Base-by-base conservation (phyloP, 2,329 filamentous ascomycete species). In the Tolypocladium ophioglossoides region DNA sequence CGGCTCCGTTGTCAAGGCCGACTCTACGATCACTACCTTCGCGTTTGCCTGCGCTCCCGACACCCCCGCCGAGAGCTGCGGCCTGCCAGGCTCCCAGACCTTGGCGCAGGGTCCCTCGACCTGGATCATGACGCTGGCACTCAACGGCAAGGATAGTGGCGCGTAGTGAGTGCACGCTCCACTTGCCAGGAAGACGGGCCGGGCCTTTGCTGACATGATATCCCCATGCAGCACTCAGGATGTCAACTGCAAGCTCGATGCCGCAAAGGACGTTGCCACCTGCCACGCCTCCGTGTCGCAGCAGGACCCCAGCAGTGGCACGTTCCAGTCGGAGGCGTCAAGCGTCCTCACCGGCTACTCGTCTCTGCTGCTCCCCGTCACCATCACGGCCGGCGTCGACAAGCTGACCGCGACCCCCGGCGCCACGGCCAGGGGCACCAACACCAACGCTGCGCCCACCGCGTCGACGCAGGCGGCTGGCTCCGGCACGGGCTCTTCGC, bases 361-460 rank as follows among this genome's bases (percentile, higher is more conserved):
- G n/a, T 22, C 52, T 0, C 10, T 54, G 22, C 57, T 65, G 40
- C 35, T 59, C 14, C 63, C 69, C 54, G 65, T 73, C 27, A 70
- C 69, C 37, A 57, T 74, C 52, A 72, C 71, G 20, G 68, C 67
- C 18, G 72, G 72, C 4, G 53, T 64, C 37, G 66, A 72, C 51
- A 72, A 71, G 61, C 62, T 74, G 5, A 52, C 54, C 35, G 52
- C 59, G 18, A 32, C 53, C 32, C 47, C 55, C 22, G 58, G 55
- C 16, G 52, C 48, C 41, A 51, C 49, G 44, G 53, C 49, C 4
- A 55, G 56, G 39, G 39, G 44, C 39, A 57, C 55, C 20, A 50
- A 57, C 40, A 52, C 59, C 27, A 59, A 58, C 52, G 52, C 57
- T 8, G 62, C 56, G 27, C 54, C 61, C 4, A 56, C 53, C 34